These are phyloP conservation scores for Termitomyces bulborhizus DNA, from an alignment of 768 basidiomycete genomes.

Conservation along the genomic window DNA sequence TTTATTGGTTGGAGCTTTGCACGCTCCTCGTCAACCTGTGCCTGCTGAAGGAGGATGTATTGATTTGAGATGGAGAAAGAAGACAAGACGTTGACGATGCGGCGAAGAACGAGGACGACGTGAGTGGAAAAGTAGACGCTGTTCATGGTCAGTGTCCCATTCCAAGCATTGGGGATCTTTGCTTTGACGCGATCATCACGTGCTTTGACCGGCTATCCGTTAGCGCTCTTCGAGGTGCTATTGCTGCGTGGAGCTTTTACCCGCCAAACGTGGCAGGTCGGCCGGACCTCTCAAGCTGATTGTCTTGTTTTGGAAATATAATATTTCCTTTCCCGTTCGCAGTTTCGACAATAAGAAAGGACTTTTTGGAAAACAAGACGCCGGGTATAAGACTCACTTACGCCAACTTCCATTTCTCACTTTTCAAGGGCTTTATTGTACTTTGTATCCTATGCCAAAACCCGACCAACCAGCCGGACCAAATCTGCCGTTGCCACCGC, in stretches of 20 bases:
- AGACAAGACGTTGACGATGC: conserved; percentile 64
- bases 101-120: conserved; percentile 54
- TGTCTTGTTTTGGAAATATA: not conserved
- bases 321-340: not conserved
- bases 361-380: not conserved
- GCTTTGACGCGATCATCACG: conserved; percentile 9
- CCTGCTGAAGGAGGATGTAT: conserved; percentile 34
- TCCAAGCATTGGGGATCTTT: conserved; percentile 2
- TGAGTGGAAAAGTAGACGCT: conserved; percentile 49
- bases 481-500: not conserved
- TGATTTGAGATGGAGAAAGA: conserved; percentile 66
- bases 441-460: not conserved
- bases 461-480: not conserved
- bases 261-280: not conserved
- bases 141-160: conserved; percentile 24
- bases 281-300: not conserved
- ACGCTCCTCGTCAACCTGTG: conserved; percentile 11
- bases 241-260: not conserved
- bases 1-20: not conserved
- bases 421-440: not conserved
- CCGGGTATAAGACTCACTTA: not conserved
- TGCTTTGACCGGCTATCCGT: not conserved
- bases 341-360: not conserved
- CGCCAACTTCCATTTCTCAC: not conserved
- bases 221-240: no score